phyloP scores from a whole-genome alignment of 441 rosid genomes.

The Hura crepitans region DNA sequence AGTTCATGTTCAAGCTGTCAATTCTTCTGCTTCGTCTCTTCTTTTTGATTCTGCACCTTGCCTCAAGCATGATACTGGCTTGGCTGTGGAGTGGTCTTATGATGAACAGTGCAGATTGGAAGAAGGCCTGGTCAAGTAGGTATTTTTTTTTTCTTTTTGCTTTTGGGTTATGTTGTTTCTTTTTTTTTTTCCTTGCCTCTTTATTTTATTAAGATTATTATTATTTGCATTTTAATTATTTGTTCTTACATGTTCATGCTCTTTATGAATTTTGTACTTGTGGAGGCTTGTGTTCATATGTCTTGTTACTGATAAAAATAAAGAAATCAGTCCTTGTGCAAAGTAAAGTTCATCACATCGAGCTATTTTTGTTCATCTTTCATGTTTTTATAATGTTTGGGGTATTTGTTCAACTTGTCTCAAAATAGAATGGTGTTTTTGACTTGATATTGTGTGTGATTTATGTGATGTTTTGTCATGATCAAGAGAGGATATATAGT shows the following conservation, averaged over 20 bases:
- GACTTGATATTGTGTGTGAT: background rate
- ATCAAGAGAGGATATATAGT: background rate
- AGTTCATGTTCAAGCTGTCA: slow-evolving; percentile 37
- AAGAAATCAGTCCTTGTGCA: background rate
- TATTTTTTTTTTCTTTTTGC: slow-evolving; percentile 9
- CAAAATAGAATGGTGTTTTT: background rate
- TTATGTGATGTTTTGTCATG: background rate
- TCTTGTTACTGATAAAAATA: background rate
- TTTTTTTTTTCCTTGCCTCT: background rate
- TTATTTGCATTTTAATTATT: background rate
- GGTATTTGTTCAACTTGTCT: background rate
- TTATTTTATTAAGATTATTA: background rate
- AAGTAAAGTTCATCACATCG: background rate
- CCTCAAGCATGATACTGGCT: slow-evolving; percentile 55
- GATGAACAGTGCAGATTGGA: slow-evolving; percentile 77
- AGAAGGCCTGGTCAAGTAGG: slow-evolving; percentile 71
- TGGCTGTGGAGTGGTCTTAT: slow-evolving; percentile 82
- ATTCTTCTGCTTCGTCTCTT: slow-evolving; percentile 45
- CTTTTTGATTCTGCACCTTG: slow-evolving; percentile 29
- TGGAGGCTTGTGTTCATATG: background rate
- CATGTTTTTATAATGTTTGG: background rate
- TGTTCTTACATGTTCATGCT: background rate
- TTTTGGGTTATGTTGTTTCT: background rate
- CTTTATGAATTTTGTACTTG: background rate
- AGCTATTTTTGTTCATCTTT: background rate